These are phyloP conservation scores for Eucalyptus marginata DNA, from an alignment of 345 rosid species.

Conservation along the genomic window DNA sequence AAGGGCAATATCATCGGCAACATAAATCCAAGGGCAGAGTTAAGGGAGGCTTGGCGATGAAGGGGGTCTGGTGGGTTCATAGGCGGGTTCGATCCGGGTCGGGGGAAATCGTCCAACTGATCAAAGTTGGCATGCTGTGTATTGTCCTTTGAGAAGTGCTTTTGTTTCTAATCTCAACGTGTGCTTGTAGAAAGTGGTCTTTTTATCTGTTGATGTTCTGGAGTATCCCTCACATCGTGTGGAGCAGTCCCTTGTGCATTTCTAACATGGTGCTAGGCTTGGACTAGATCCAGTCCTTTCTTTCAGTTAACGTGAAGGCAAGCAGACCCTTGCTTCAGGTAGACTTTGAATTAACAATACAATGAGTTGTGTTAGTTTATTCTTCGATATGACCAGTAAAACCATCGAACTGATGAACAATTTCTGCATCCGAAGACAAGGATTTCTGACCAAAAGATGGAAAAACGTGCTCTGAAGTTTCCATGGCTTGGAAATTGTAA, in stretches of 20 bases:
- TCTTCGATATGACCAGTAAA: background rate
- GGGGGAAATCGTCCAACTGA: background rate
- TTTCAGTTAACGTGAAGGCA: background rate
- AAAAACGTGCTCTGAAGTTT: background rate
- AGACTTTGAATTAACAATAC: background rate
- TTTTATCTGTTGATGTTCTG: background rate
- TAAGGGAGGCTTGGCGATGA: slow-evolving; percentile 82
- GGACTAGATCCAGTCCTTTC: background rate
- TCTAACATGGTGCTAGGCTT: background rate
- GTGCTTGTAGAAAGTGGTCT: background rate
- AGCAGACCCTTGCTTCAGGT: background rate
- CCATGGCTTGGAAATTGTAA: background rate
- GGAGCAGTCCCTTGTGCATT: background rate
- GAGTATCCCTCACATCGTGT: background rate
- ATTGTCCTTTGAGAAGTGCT: background rate
- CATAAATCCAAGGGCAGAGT: slow-evolving; percentile 51
- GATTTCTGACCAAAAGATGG: background rate
- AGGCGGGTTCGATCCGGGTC: background rate
- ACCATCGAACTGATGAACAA: background rate
- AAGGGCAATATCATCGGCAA: slow-evolving; percentile 27
- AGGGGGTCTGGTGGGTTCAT: background rate
- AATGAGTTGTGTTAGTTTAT: background rate
- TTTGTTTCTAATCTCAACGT: background rate
- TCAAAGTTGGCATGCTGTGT: background rate
- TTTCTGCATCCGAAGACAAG: background rate